Evolutionary conservation across 805 yeast genomes (phyloP).

Genomic region (Saturnispora quitensis): DNA sequence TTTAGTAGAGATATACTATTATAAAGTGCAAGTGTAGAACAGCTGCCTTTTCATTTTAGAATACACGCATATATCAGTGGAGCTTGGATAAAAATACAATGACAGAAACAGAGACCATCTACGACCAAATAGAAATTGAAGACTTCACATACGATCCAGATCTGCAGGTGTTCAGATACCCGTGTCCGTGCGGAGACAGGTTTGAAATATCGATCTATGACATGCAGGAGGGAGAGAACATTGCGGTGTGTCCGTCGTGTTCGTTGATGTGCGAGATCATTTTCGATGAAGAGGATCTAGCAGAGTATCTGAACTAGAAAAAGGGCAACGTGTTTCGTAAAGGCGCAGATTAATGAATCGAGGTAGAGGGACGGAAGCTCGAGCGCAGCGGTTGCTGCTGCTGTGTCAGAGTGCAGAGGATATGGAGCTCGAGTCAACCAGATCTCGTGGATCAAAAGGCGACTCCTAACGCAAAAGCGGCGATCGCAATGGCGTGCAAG

Average conservation of each 20-base stretch:
- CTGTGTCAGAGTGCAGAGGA: too few relatives aligned
- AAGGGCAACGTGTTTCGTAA: background rate
- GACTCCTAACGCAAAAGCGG: too few relatives aligned
- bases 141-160: slow-evolving; percentile 86
- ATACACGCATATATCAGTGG: too few relatives aligned
- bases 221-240: slow-evolving; percentile 80
- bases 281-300: slow-evolving; percentile 58
- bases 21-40: too few relatives aligned
- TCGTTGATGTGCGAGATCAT: slow-evolving; percentile 88
- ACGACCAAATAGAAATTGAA: slow-evolving; percentile 95
- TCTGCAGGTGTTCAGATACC: slow-evolving; percentile 80
- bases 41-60: too few relatives aligned
- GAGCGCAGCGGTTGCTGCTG: too few relatives aligned
- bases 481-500: too few relatives aligned
- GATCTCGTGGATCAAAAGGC: too few relatives aligned
- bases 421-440: too few relatives aligned
- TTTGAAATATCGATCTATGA: slow-evolving; percentile 84
- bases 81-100: background rate
- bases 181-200: slow-evolving; percentile 97
- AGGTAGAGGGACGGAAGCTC: too few relatives aligned
- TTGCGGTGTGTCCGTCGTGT: slow-evolving; percentile 96
- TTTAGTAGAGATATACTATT: too few relatives aligned
- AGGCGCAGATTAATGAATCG: too few relatives aligned
- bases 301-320: slow-evolving; percentile 32
- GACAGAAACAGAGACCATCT: slow-evolving; percentile 47